phyloP scores from a whole-genome alignment of 768 basidiomycete species.

The Asterophora lycoperdoides region DNA sequence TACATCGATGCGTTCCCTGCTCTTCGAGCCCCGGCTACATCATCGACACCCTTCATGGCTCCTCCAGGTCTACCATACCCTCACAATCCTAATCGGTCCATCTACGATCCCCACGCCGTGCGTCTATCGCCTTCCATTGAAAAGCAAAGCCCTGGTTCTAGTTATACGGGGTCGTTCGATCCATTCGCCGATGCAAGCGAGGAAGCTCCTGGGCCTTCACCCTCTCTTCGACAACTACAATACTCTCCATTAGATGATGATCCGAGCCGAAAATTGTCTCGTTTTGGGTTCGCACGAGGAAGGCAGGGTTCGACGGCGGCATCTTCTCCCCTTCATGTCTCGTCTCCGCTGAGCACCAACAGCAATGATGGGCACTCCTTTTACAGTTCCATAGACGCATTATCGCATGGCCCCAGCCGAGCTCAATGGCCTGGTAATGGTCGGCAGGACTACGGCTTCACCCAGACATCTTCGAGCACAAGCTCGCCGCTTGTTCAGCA shows the following conservation, averaged over 20 bases:
- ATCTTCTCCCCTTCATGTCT: slow-evolving; percentile 54
- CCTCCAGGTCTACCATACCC: slow-evolving; percentile 55
- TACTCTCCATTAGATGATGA: slow-evolving; percentile 54
- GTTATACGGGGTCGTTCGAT: slow-evolving; percentile 75
- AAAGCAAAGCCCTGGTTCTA: slow-evolving; percentile 42
- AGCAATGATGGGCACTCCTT: slow-evolving; percentile 47
- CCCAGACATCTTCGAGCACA: slow-evolving; percentile 27
- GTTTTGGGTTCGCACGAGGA: slow-evolving; percentile 78
- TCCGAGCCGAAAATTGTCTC: slow-evolving; percentile 59
- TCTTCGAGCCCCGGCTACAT: slow-evolving; percentile 36
- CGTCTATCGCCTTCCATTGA: slow-evolving; percentile 38
- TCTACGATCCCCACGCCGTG: slow-evolving; percentile 49
- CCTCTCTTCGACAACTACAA: slow-evolving; percentile 26
- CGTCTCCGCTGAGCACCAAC: slow-evolving; percentile 48
- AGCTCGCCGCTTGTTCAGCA: slow-evolving; percentile 48
- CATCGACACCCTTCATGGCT: slow-evolving; percentile 34
- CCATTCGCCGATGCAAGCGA: slow-evolving; percentile 67
- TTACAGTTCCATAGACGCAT: slow-evolving; percentile 34
- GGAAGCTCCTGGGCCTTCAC: slow-evolving; percentile 33
- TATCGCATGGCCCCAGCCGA: slow-evolving; percentile 29
- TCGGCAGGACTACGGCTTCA: slow-evolving; percentile 40
- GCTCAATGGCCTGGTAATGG: slow-evolving; percentile 39
- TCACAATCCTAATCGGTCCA: slow-evolving; percentile 43
- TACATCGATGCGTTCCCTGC: slow-evolving; percentile 72
- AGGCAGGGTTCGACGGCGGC: slow-evolving; percentile 55